Base-by-base conservation (phyloP, 2,329 filamentous ascomycete species). In the Xylaria sp. region DNA sequence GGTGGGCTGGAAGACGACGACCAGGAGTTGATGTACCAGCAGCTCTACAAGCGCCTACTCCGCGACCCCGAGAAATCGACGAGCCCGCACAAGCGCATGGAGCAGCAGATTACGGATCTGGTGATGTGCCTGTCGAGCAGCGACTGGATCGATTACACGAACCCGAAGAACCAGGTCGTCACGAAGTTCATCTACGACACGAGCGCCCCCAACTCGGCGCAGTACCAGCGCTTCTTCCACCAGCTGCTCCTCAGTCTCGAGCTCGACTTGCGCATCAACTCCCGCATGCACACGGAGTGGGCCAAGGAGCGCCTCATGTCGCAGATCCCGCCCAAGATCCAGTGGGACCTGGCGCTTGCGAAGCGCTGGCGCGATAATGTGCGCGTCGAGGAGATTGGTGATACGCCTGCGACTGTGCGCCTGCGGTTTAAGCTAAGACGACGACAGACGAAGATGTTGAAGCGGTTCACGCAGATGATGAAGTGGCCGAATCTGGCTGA, bases 401-500 rank as follows among this genome's bases (percentile, higher is more conserved):
- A 74, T 51, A 78, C 77, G 8, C 73, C 82, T 0, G 79, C 83
- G 39, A 75, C 83, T 58, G 82, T 90, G 52, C 81, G 79, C 61
- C 82, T 91, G 51, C 82, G 86, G 13, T 83, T 86, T 63, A 84
- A 81, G 69, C 78, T 84, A 57, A 88, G 88, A 74, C 82, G 82
- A 68, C 79, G 83, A 19, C 89, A 91, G 71, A 83, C 87, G 62
- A 86, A 87, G 69, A 84, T 86, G 69, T 76, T 92, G 49, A 82
- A 83, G 65, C 80, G 81, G 42, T 91, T 92, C 69, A 87, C 87
- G 9, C 80, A 83, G 69, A 83, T 82, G 68, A 85, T 92, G 77
- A 91, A 90, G 72, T 92, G 89, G 89, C 88, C 88, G 1, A 91
- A 91, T 66, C 80, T 90, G 60, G 76, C 77, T 18, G 83, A 84